Base-by-base conservation (phyloP, 495 filamentous ascomycete genomes). In the Annulohypoxylon nitens region DNA sequence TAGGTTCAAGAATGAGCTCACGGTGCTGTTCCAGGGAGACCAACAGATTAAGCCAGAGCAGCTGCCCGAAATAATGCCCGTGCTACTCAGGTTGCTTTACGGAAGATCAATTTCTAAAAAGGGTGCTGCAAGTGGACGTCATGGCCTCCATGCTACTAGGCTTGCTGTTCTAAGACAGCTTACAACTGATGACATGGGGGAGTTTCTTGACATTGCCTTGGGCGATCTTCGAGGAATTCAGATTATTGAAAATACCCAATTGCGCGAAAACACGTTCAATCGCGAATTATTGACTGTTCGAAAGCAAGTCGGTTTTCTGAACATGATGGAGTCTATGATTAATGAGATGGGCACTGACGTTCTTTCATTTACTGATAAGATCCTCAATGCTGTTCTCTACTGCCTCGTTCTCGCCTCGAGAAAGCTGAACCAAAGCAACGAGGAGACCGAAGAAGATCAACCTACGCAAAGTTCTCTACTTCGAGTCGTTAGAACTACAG, bases 241-340 rank as follows among this genome's bases (percentile, higher is more conserved):
- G 0, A 70, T 93, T n/a, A 64, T 92, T 20, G 78, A 90, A 39
- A 82, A 88, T 48, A 78, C 82, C 0, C 74, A 67, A 1, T 11
- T 84, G 7, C 64, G 87, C 0, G 83, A 91, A 26, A 79, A 86
- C 34, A 66, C 82, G 0, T 84, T 94, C 57, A 74, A 82, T 2
- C 75, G 80, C 12, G 88, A 91, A 51, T 55, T 89, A 1, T 76
- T 93, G 2, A 88, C 86, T 23, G 81, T 85, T 14, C 88, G 94
- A 69, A 95, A 94, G 81, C 95, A 97, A 75, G 83, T 94, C 61
- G 96, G 96, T 79, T 83, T 97, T 70, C 78, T 97, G 47, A 94
- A 94, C 76, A 95, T 98, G 93, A 84, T 96, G 48, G 90, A 94
- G 60, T 90, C 93, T n/a, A 87, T 98, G 76, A 89, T 97, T 69